A percentile compares a stretch with the other conserved stretches of the same genome.
These are phyloP conservation scores for Styphnolobium japonicum DNA, from an alignment of 306 rosid species.

Conservation along the genomic window DNA sequence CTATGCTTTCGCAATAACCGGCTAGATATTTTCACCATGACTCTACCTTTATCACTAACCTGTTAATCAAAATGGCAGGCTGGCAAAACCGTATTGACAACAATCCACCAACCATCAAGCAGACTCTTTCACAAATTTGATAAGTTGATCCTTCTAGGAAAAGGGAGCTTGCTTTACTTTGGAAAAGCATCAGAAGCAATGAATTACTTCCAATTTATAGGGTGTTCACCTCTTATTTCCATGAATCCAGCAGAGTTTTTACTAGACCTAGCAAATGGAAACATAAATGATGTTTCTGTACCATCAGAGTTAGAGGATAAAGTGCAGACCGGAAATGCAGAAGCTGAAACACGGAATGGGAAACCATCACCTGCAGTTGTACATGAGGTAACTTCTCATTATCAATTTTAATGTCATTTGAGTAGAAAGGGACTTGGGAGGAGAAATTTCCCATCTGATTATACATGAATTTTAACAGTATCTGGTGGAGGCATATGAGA, in stretches of 20 bases:
- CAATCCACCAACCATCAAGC: conserved; percentile 98
- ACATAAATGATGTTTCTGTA: conserved; percentile 73
- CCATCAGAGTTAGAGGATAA: conserved; percentile 88
- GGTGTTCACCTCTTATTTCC: conserved; percentile 86
- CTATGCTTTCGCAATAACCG: background rate
- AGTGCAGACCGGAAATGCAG: conserved; percentile 65
- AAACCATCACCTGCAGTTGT: conserved; percentile 72
- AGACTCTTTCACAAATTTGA: conserved; percentile 92
- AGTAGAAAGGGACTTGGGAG: background rate
- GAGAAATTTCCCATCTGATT: conserved; percentile 4
- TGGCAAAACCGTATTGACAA: conserved; percentile 93
- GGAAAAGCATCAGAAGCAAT: conserved; percentile 93
- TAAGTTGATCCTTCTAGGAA: conserved; percentile 91
- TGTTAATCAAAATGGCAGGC: conserved; percentile 51
- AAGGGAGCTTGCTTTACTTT: conserved; percentile 84
- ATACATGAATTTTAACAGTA: conserved; percentile 43
- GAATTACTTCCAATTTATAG: conserved; percentile 72
- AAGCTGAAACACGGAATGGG: conserved; percentile 49
- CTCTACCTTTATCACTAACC: background rate
- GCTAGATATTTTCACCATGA: background rate
- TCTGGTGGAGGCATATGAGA: conserved; percentile 84
- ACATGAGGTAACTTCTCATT: conserved; percentile 64
- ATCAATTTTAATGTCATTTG: background rate
- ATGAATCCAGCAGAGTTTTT: conserved; percentile 98
- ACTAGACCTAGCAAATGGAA: conserved; percentile 95